A percentile compares a stretch with the other conserved stretches of the same genome.
Conservation (phyloP, 2,329 filamentous ascomycete genomes). For the Tolypocladium sp. region DNA sequence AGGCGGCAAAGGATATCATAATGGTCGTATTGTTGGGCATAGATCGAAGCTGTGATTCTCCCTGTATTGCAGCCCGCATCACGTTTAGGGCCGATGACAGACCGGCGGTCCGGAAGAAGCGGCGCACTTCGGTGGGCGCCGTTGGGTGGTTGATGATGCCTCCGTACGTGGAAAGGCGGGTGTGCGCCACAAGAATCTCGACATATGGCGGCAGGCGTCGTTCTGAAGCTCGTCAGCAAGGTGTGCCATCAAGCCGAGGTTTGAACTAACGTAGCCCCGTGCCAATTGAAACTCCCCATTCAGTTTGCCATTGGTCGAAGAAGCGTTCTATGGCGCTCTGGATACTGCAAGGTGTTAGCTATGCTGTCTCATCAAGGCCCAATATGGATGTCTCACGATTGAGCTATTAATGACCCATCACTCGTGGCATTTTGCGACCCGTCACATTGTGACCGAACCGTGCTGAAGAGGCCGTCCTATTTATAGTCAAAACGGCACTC, state of each 20-base stretch:
- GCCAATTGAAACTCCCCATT: conserved; percentile 50
- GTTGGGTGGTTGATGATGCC: conserved; percentile 68
- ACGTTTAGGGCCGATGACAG: conserved; percentile 67
- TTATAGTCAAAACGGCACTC: conserved; percentile 1
- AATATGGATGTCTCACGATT: conserved; percentile 21
- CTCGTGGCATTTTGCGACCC: conserved; percentile 38
- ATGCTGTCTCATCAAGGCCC: too few species aligned
- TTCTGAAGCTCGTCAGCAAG: conserved; percentile 11
- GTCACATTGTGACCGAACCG: conserved; percentile 51
- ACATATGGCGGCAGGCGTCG: conserved; percentile 60
- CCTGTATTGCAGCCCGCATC: conserved; percentile 63
- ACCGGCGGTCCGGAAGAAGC: conserved; percentile 63
- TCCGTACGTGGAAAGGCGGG: conserved; percentile 64
- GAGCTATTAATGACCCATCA: conserved; percentile 43
- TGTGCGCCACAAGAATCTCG: conserved; percentile 65
- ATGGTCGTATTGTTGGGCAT: conserved; percentile 75
- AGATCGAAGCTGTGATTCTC: conserved; percentile 58
- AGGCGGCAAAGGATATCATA: conserved; percentile 70
- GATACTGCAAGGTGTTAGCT: conserved; percentile 19
- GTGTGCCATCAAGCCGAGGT: not conserved
- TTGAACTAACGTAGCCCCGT: conserved; percentile 28
- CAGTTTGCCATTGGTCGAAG: conserved; percentile 55
- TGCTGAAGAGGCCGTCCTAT: conserved; percentile 46
- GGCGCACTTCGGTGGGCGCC: conserved; percentile 59
- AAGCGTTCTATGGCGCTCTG: conserved; percentile 55